Conservation (phyloP, 495 filamentous ascomycete genomes). For the Darksidea phi region DNA sequence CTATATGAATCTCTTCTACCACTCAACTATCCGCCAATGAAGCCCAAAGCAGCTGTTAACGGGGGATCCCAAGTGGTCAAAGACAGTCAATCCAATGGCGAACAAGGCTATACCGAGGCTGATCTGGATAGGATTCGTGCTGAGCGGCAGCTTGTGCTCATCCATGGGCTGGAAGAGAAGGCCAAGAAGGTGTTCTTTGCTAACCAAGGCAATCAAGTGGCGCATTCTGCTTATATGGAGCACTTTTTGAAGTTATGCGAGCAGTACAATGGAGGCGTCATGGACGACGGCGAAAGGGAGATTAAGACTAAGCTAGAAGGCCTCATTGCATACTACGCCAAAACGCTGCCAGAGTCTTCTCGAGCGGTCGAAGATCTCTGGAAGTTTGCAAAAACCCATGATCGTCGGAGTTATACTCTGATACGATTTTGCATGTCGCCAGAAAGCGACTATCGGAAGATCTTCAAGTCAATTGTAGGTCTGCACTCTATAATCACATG, state of each 20-base stretch:
- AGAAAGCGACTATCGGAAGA: conserved; percentile 88
- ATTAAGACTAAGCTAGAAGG: conserved; percentile 66
- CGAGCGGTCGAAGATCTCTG: conserved; percentile 69
- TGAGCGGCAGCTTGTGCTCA: conserved; percentile 77
- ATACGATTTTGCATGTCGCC: conserved; percentile 79
- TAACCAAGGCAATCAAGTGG: conserved; percentile 71
- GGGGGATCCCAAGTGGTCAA: conserved; percentile 51
- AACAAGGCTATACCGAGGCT: conserved; percentile 50
- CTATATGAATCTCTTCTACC: conserved; percentile 83
- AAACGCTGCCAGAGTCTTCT: conserved; percentile 69
- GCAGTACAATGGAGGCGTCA: conserved; percentile 80
- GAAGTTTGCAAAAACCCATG: conserved; percentile 89
- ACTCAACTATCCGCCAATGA: conserved; percentile 77
- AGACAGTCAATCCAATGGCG: conserved; percentile 49
- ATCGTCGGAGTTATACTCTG: conserved; percentile 86
- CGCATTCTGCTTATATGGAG: conserved; percentile 66
- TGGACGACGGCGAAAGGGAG: conserved; percentile 67
- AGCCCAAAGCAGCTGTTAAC: conserved; percentile 57
- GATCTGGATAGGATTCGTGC: conserved; percentile 83
- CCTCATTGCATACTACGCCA: conserved; percentile 66
- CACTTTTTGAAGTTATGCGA: conserved; percentile 77
- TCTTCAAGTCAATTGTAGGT: conserved; percentile 70
- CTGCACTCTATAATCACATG: neutral
- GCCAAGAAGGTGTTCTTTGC: conserved; percentile 86
- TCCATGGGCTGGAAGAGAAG: conserved; percentile 72